Evolutionary conservation across 768 basidiomycete genomes (phyloP).

Genomic region (Xerocomus potaroensis): DNA sequence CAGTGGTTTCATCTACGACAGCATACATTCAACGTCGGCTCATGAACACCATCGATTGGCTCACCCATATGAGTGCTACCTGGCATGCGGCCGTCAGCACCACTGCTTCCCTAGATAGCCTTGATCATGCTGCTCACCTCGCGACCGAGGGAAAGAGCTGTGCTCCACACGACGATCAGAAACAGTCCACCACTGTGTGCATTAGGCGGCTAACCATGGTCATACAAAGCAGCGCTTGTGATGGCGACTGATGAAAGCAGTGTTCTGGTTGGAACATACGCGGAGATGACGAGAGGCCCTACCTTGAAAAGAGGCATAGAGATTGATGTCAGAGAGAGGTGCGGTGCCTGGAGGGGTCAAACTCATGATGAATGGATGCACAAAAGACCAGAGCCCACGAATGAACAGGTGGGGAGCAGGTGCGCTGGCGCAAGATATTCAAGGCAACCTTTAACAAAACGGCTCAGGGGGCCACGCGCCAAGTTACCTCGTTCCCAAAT

Average conservation of each 20-base stretch:
- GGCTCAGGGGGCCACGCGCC: neutral
- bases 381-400: constrained; percentile 2
- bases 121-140: constrained; percentile 18
- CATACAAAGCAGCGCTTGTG: constrained; percentile 25
- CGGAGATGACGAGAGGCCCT: neutral
- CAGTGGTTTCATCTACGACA: constrained; percentile 21
- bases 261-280: constrained; percentile 1
- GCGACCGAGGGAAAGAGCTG: constrained; percentile 25
- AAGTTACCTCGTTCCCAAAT: constrained; percentile 5
- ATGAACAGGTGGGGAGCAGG: neutral
- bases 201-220: constrained; percentile 19
- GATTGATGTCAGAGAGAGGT: neutral
- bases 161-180: neutral
- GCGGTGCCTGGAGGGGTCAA: constrained; percentile 11
- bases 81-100: constrained; percentile 4
- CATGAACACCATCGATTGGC: neutral
- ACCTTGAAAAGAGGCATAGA: constrained; percentile 25
- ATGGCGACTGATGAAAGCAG: constrained; percentile 24
- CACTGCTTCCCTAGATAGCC: neutral
- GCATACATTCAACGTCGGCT: neutral
- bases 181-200: neutral
- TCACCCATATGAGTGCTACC: constrained; percentile 32
- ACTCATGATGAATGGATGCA: constrained; percentile 19
- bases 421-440: constrained; percentile 1
- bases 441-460: constrained; percentile 13